These are phyloP conservation scores for Talaromyces proteolyticus DNA, from an alignment of 495 filamentous ascomycete genomes.

Conservation along the genomic window DNA sequence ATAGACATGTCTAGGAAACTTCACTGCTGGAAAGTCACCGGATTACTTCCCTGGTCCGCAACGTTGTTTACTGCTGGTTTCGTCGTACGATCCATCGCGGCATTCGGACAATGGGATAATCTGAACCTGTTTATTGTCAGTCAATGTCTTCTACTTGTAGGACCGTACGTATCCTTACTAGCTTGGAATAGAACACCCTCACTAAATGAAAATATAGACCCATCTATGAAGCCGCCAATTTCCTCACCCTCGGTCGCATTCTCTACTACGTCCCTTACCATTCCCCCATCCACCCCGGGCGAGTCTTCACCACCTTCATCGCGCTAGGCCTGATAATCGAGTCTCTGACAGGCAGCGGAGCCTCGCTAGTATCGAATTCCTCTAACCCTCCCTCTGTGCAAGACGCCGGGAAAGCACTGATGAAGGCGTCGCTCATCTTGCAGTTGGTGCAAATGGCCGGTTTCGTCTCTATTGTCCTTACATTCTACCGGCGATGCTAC, in stretches of 20 bases:
- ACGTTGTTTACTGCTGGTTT: conserved; percentile 53
- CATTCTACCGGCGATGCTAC: conserved; percentile 55
- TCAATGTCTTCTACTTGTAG: conserved; percentile 54
- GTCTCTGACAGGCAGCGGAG: conserved; percentile 64
- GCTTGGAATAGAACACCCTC: background rate
- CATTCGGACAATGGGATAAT: conserved; percentile 51
- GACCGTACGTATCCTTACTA: conserved; percentile 46
- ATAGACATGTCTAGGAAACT: conserved; percentile 24
- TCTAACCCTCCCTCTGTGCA: conserved; percentile 32
- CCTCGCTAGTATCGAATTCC: conserved; percentile 48
- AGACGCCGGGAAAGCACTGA: conserved; percentile 47
- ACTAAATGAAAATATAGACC: conserved; percentile 39
- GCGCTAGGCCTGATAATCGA: conserved; percentile 59
- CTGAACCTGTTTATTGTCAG: conserved; percentile 53
- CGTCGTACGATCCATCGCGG: conserved; percentile 47
- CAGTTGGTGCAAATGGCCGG: conserved; percentile 58
- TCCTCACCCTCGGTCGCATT: conserved; percentile 68
- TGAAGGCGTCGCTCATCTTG: conserved; percentile 62
- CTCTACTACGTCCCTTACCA: conserved; percentile 76
- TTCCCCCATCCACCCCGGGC: conserved; percentile 71
- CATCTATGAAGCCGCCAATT: conserved; percentile 68
- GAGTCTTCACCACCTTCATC: conserved; percentile 70
- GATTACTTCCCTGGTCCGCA: conserved; percentile 45
- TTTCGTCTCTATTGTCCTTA: conserved; percentile 52
- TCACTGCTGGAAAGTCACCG: conserved; percentile 47